Evolutionary conservation across 1,139 yeast genomes (phyloP), one percentile per base, ranked within the genome.

Genomic region (Hansenula lynferdii): DNA sequence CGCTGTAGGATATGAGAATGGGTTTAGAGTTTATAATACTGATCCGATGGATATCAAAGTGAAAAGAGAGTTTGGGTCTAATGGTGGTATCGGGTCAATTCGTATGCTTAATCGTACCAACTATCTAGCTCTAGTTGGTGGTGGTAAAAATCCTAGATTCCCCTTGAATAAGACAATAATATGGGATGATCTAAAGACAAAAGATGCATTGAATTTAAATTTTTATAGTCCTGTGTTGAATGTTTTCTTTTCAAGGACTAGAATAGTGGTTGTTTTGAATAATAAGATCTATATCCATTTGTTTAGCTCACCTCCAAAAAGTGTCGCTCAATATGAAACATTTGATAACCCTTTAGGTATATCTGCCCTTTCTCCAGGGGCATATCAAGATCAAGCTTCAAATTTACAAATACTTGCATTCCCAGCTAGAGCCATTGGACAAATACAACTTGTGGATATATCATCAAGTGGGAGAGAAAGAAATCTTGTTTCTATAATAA

Each of bases 71-170:
- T 80, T 82, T 52, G 50, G 43, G 6, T 54, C 50, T 15, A 57
- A 56, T 24, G 51, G 58, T 42, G 96, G 96, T 0, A 77, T 87
- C 20, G 95, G 94, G 3, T 68, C 73, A 30, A 77, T 84, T 3
- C 71, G 83, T 37, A 86, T 90, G 96, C 77, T 90, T 12, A 86
- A 87, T 57, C 72, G 96, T 34, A 89, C 97, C 1, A 90, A 90
- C 61, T 89, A 89, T 57, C 70, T 90, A 41, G 96, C 92, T 1
- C 61, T 90, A 33, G 87, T 89, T 1, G 96, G 97, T 1, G 96
- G 96, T 10, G 96, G 96, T 1, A 70, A 73, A 44, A 71, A 73
- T 43, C 96, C 96, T 26, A 71, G 77, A 49, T 85, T 78, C 53
- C 85, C 96, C 2, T 71, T 76, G 49, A 86, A 86, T 60, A 84